Base-by-base conservation (phyloP, 164 flowering plant species). In the Stephania cephalantha region DNA sequence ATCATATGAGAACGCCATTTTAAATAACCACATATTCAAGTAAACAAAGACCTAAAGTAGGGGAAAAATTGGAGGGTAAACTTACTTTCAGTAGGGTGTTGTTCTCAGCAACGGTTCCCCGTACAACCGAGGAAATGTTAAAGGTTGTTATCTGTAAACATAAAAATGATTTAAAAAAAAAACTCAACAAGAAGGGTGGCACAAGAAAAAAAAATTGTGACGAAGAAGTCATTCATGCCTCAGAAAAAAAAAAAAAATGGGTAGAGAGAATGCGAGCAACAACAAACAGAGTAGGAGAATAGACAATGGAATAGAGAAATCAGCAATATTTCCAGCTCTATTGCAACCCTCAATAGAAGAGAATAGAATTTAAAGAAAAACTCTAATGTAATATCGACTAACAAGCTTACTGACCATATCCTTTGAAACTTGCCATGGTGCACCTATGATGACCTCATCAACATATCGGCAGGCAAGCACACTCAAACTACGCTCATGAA, bases 401-500 rank as follows among this genome's bases (percentile, higher is more conserved):
- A 76, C 58, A 71, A 65, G 22, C 45, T 72, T 35, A 79, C 89
- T 20, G 61, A 91, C 96, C 97, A 91, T 81, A 82, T 91, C 97
- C 48, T 84, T 85, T 5, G 94, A 81, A 50, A 91, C 83, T 78
- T 85, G 89, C 94, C 91, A 87, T 65, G 97, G 97, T 69, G 97
- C 91, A 50, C 94, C 97, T 67, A 91, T 90, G 77, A 91, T 88
- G 69, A 91, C 88, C 80, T 91, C 97, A 86, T 91, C 97, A 76
- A 91, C 97, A 80, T 90, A 89, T 13, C 94, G 94, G 81, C 97
- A 91, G 69, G 88, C 97, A 72, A 91, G 84, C 17, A 91, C 94
- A 76, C 97, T 87, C 68, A 91, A 92, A 78, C 93, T 87, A 44
- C 96, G 91, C 72, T 90, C 96, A 79, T 90, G 92, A 66, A 91